These are phyloP conservation scores for Colletotrichum falcatum DNA, from an alignment of 2,329 filamentous ascomycete species.

Conservation along the genomic window DNA sequence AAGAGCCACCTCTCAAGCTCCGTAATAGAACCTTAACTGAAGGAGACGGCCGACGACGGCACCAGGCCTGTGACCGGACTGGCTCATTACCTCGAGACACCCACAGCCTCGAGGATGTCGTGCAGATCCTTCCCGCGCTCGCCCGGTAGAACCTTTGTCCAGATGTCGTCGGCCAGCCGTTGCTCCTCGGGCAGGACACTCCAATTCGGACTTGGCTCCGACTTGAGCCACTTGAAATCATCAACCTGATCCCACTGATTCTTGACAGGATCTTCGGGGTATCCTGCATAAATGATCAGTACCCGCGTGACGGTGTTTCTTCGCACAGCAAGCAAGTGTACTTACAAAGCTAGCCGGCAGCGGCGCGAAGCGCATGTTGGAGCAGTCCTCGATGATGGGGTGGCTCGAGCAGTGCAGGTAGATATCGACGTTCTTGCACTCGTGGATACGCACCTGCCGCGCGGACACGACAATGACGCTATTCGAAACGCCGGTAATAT, in stretches of 20 bases:
- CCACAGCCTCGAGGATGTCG: slow-evolving; percentile 71
- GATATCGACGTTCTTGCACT: slow-evolving; percentile 82
- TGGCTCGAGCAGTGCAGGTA: slow-evolving; percentile 86
- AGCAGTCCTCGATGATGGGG: slow-evolving; percentile 94
- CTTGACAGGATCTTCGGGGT: slow-evolving; percentile 49
- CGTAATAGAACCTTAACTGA: not conserved
- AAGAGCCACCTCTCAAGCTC: slow-evolving; percentile 23
- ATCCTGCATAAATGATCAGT: slow-evolving; percentile 43
- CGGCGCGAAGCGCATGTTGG: slow-evolving; percentile 80
- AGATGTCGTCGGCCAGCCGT: slow-evolving; percentile 71
- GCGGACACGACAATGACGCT: slow-evolving; percentile 83
- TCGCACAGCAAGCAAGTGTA: slow-evolving; percentile 38
- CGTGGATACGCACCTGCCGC: slow-evolving; percentile 93
- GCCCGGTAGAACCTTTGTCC: slow-evolving; percentile 76
- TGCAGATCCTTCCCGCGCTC: slow-evolving; percentile 71
- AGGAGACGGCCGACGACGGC: not conserved
- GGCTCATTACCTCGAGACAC: slow-evolving; percentile 49
- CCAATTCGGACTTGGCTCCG: slow-evolving; percentile 91
- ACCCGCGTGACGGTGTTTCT: rapidly evolving
- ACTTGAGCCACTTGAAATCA: slow-evolving; percentile 97
- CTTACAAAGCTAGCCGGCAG: slow-evolving; percentile 78
- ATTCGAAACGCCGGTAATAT: slow-evolving; percentile 80
- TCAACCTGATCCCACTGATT: slow-evolving; percentile 93
- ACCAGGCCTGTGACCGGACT: not conserved
- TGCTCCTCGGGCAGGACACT: slow-evolving; percentile 71